Evolutionary conservation across 495 filamentous ascomycete species (phyloP).

Genomic region (Penicillium nucicola): DNA sequence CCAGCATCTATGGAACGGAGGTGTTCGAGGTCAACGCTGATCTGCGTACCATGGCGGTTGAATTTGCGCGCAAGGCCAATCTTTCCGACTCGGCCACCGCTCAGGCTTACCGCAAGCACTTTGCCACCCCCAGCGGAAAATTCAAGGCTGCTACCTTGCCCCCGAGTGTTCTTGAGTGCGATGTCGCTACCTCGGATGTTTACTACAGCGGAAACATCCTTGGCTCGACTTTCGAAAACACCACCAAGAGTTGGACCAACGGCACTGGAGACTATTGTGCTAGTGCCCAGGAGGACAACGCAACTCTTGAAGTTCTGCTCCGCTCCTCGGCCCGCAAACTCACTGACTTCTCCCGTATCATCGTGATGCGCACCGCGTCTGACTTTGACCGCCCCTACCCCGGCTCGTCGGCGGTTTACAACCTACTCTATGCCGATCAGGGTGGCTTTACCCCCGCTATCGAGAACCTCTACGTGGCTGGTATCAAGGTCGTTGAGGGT

Average conservation of each 20-base stretch:
- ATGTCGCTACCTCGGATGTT: conserved; percentile 67
- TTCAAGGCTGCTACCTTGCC: conserved; percentile 51
- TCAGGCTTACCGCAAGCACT: conserved; percentile 57
- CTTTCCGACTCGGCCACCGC: conserved; percentile 54
- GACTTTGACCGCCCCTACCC: conserved; percentile 71
- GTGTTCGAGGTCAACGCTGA: conserved; percentile 69
- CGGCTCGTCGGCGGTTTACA: conserved; percentile 47
- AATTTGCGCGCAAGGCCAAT: conserved; percentile 52
- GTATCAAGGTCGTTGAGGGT: conserved; percentile 63
- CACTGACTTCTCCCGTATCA: conserved; percentile 65
- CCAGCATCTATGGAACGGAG: conserved; percentile 69
- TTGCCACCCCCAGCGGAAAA: conserved; percentile 34
- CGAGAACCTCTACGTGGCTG: conserved; percentile 65
- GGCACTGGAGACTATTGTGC: conserved; percentile 66
- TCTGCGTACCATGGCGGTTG: conserved; percentile 54
- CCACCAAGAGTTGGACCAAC: conserved; percentile 62
- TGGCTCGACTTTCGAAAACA: conserved; percentile 62
- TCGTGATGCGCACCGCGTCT: conserved; percentile 70
- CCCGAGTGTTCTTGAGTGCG: conserved; percentile 62
- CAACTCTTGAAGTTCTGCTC: conserved; percentile 63
- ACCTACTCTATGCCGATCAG: conserved; percentile 57
- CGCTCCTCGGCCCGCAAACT: conserved; percentile 52
- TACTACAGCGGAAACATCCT: conserved; percentile 66
- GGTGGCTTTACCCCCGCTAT: conserved; percentile 58
- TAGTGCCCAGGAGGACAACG: conserved; percentile 74